Conservation (phyloP, 1,284 basidiomycete genomes). For the Pterulicium gracile region DNA sequence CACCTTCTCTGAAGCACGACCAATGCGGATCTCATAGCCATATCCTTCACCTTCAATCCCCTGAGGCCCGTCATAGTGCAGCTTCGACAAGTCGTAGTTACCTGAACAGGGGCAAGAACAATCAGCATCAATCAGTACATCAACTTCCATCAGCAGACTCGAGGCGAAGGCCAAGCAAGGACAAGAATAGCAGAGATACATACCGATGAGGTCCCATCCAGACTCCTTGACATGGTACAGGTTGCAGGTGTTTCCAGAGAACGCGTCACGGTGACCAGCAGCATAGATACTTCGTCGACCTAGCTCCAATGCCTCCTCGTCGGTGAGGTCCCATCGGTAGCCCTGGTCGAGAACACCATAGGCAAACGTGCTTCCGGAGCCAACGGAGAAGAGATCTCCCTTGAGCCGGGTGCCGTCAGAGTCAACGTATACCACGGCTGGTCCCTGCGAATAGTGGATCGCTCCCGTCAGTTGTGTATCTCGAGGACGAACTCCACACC, state of each 20-base stretch:
- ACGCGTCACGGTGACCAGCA: slow-evolving; percentile 95
- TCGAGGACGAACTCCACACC: slow-evolving; percentile 6
- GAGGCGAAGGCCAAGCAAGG: background rate
- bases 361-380: slow-evolving; percentile 96
- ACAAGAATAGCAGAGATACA: slow-evolving; percentile 15
- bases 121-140: background rate
- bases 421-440: slow-evolving; percentile 97
- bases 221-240: slow-evolving; percentile 92
- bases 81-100: slow-evolving; percentile 70
- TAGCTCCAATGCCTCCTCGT: slow-evolving; percentile 93
- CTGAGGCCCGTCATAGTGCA: slow-evolving; percentile 78
- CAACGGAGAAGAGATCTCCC: slow-evolving; percentile 96
- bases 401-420: slow-evolving; percentile 94
- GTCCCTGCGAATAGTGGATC: slow-evolving; percentile 52
- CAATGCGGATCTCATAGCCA: slow-evolving; percentile 63
- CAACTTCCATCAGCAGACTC: background rate
- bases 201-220: slow-evolving; percentile 91
- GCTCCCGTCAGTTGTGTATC: background rate
- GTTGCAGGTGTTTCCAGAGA: slow-evolving; percentile 95
- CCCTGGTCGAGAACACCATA: slow-evolving; percentile 98
- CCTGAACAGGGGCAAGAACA: slow-evolving; percentile 31
- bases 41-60: slow-evolving; percentile 38
- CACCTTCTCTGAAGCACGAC: background rate
- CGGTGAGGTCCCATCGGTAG: slow-evolving; percentile 89
- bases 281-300: slow-evolving; percentile 94